Evolutionary conservation across 805 yeast genomes (phyloP).

Genomic region (Yarrowia hollandica): DNA sequence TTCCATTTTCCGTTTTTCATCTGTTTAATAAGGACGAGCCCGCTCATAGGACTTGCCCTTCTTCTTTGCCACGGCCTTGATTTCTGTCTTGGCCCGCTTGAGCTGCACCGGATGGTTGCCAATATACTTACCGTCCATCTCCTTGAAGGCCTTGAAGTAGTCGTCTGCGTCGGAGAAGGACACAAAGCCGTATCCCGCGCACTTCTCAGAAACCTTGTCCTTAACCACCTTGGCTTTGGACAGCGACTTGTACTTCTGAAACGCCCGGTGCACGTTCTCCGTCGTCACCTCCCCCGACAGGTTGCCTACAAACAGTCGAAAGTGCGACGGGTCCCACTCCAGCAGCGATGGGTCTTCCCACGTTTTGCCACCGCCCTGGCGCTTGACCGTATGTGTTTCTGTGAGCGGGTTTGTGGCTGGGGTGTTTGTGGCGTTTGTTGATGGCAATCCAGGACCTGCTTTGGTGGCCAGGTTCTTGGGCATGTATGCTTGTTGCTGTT

Average conservation of each 20-base stretch:
- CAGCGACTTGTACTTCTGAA: slow-evolving; percentile 53
- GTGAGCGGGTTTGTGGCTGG: not conserved
- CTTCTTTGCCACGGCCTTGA: slow-evolving; percentile 30
- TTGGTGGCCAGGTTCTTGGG: slow-evolving; percentile 11
- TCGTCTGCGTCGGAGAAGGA: slow-evolving; percentile 66
- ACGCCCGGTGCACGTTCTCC: slow-evolving; percentile 54
- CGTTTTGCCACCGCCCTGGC: slow-evolving; percentile 49
- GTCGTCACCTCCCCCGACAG: slow-evolving; percentile 67
- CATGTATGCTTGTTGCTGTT: slow-evolving; percentile 26
- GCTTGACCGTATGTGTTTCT: slow-evolving; percentile 43
- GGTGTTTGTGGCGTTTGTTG: not conserved
- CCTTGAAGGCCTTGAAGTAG: slow-evolving; percentile 68
- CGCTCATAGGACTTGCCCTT: slow-evolving; percentile 2
- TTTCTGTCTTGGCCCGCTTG: slow-evolving; percentile 53
- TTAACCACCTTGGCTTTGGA: slow-evolving; percentile 60
- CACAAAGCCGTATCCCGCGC: slow-evolving; percentile 74
- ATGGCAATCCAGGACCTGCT: not conserved
- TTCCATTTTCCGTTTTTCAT: too few relatives aligned
- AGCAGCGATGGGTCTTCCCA: slow-evolving; percentile 52
- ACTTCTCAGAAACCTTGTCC: slow-evolving; percentile 47
- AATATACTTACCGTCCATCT: slow-evolving; percentile 72
- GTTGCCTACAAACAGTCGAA: slow-evolving; percentile 73
- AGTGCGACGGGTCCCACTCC: slow-evolving; percentile 72
- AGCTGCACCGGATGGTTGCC: slow-evolving; percentile 73
- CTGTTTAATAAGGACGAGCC: not conserved